These are phyloP conservation scores for Mortierella antarctica DNA, from an alignment of 192 early-diverging fungal genomes.

Conservation along the genomic window DNA sequence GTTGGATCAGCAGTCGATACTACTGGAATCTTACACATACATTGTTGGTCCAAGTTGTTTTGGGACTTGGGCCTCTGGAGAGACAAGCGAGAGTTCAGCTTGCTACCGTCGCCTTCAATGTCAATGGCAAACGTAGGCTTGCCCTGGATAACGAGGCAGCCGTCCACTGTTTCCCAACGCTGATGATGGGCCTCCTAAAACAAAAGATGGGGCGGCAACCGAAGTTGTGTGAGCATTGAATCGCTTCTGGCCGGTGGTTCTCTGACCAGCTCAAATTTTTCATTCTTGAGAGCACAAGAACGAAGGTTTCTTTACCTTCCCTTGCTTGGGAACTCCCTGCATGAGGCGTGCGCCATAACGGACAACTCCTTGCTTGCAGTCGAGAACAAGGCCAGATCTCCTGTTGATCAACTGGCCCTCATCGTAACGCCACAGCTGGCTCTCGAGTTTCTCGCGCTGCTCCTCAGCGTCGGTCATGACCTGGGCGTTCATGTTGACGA, in stretches of 20 bases:
- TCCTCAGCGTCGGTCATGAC: conserved; percentile 11
- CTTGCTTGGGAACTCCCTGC: conserved; percentile 31
- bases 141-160: conserved; percentile 37
- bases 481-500: conserved; percentile 30
- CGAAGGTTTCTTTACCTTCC: conserved; percentile 10
- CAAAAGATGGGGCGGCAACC: too few relatives aligned
- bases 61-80: conserved; percentile 52
- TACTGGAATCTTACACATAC: neutral
- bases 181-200: conserved; percentile 40
- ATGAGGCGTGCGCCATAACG: conserved; percentile 47
- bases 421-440: conserved; percentile 51
- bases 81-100: conserved; percentile 39
- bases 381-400: conserved; percentile 42
- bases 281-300: neutral
- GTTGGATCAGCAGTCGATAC: too few relatives aligned
- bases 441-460: conserved; percentile 28
- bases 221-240: neutral
- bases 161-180: conserved; percentile 46
- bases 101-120: conserved; percentile 46
- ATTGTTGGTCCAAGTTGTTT: conserved; percentile 48
- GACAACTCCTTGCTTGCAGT: conserved; percentile 47
- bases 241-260: neutral
- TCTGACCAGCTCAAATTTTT: too few relatives aligned
- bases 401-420: conserved; percentile 50
- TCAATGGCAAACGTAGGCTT: conserved; percentile 46